A percentile compares a stretch with the other conserved stretches of the same genome.
These are phyloP conservation scores for Acer campestre DNA, from an alignment of 345 rosid genomes.

Conservation along the genomic window DNA sequence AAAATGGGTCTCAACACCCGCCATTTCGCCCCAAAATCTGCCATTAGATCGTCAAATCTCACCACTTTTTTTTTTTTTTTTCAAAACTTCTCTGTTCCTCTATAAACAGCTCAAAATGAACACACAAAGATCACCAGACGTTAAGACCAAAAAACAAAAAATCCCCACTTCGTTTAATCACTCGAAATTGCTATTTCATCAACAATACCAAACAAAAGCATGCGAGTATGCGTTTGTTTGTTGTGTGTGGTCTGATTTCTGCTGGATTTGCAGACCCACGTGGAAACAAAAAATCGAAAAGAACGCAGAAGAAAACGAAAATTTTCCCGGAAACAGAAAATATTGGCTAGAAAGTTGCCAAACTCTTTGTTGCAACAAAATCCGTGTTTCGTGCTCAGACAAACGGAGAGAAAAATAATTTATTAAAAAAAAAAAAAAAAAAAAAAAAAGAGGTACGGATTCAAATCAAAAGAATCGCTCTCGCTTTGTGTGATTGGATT, in stretches of 20 bases:
- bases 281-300: not conserved
- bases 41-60: conserved; percentile 33
- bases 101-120: not conserved
- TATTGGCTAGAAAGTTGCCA: not conserved
- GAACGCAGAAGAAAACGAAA: not conserved
- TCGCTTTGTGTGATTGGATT: not conserved
- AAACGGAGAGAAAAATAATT: too few species aligned
- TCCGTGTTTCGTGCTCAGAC: not conserved
- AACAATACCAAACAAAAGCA: not conserved
- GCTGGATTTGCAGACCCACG: not conserved
- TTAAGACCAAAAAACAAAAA: not conserved
- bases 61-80: not conserved
- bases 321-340: not conserved
- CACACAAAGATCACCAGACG: not conserved
- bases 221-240: not conserved
- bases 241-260: not conserved
- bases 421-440: not conserved
- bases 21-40: conserved; percentile 43
- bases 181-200: not conserved
- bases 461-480: not conserved
- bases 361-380: not conserved
- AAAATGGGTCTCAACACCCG: conserved; percentile 37
- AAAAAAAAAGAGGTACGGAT: too few species aligned
- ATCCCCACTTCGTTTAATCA: not conserved
- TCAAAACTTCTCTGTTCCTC: not conserved